These are phyloP conservation scores for Capsella bursapastoris DNA, from an alignment of 345 rosid genomes.

Conservation along the genomic window DNA sequence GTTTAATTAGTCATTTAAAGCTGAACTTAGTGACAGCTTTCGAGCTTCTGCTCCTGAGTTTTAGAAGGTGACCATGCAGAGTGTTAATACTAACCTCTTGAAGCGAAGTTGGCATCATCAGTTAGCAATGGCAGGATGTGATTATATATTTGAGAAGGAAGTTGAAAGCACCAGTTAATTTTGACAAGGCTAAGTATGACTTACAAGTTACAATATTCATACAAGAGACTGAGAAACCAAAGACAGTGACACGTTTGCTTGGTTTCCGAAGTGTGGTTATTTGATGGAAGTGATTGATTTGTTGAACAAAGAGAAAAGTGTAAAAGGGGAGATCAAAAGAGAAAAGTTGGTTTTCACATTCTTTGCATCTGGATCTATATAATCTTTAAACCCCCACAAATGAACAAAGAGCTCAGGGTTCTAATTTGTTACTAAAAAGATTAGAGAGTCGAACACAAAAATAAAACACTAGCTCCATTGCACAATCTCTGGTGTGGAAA, in stretches of 20 bases:
- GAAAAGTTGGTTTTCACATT: slow-evolving; percentile 5
- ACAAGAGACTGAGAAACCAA: background rate
- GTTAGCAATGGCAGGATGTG: slow-evolving; percentile 4
- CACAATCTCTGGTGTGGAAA: slow-evolving; percentile 11
- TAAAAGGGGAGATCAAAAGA: background rate
- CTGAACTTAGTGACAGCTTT: no score
- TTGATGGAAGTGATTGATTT: background rate
- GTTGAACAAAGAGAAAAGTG: no score
- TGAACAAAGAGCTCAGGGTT: slow-evolving; percentile 24
- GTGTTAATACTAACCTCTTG: background rate
- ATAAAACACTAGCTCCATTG: slow-evolving; percentile 12
- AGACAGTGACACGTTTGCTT: background rate
- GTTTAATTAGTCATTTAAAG: background rate
- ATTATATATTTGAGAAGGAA: background rate
- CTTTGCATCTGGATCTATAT: slow-evolving; percentile 5
- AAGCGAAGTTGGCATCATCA: background rate
- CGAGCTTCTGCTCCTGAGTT: background rate
- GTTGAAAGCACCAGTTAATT: background rate
- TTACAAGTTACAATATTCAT: no score
- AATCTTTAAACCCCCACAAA: background rate
- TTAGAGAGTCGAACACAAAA: background rate
- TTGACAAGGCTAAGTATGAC: background rate
- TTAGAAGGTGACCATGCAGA: background rate
- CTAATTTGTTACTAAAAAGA: slow-evolving; percentile 4
- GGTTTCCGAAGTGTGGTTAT: background rate